Evolutionary conservation across 2,329 filamentous ascomycete species (phyloP).

Genomic region (Aspergillus udagawae): DNA sequence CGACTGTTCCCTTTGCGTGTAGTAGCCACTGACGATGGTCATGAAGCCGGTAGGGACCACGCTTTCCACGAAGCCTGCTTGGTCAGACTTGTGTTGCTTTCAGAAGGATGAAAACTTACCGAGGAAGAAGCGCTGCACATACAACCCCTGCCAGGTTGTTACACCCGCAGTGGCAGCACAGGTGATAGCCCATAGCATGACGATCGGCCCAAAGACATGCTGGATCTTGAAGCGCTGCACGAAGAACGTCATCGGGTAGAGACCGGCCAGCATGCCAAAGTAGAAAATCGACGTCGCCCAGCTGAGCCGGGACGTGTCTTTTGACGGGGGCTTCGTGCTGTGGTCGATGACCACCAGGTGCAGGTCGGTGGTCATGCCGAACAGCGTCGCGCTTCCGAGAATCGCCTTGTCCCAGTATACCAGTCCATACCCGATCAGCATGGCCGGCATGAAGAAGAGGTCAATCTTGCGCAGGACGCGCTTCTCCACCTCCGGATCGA

Average conservation of each 20-base stretch:
- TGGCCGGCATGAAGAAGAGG: conserved; percentile 62
- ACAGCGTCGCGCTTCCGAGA: conserved; percentile 66
- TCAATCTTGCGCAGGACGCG: conserved; percentile 65
- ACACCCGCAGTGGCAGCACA: conserved; percentile 68
- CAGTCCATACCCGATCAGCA: conserved; percentile 60
- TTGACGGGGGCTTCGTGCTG: conserved; percentile 51
- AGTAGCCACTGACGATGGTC: conserved; percentile 59
- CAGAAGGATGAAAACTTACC: conserved; percentile 20
- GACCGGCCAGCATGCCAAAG: conserved; percentile 71
- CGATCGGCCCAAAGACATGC: conserved; percentile 55
- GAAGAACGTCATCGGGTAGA: conserved; percentile 69
- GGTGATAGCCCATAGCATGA: conserved; percentile 60
- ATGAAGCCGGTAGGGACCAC: conserved; percentile 65
- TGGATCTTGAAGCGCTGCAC: conserved; percentile 65
- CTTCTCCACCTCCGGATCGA: conserved; percentile 54
- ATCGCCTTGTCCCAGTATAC: conserved; percentile 75
- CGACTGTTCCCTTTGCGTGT: conserved; percentile 63
- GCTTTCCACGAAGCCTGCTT: conserved; percentile 54
- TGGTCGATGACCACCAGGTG: conserved; percentile 52
- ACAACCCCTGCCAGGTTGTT: conserved; percentile 60
- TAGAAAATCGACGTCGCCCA: conserved; percentile 80
- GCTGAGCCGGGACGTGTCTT: conserved; percentile 63
- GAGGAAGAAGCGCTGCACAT: conserved; percentile 62
- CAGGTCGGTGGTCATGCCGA: conserved; percentile 71
- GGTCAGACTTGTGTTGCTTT: background rate